A percentile compares a stretch with the other conserved stretches of the same genome.
phyloP scores from a whole-genome alignment of 805 yeast species.

The Wickerhamiella kurtzmanii region DNA sequence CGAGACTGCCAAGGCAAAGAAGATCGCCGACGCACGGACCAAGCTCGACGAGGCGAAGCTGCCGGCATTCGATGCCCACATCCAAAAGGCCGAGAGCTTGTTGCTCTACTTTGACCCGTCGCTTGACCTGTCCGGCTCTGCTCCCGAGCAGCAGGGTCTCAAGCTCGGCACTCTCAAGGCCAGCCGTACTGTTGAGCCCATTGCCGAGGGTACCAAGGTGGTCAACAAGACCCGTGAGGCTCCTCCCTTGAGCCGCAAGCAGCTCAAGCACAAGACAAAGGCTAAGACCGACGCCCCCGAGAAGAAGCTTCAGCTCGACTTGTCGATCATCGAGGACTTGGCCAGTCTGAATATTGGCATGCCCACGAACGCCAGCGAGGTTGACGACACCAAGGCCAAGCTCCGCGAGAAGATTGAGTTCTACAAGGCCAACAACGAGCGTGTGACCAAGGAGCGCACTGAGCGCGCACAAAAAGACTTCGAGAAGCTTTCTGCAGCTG shows the following conservation, averaged over 20 bases:
- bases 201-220: slow-evolving; percentile 52
- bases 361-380: slow-evolving; percentile 65
- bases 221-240: slow-evolving; percentile 44
- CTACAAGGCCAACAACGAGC: slow-evolving; percentile 61
- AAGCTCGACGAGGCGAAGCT: slow-evolving; percentile 53
- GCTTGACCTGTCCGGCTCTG: slow-evolving; percentile 28
- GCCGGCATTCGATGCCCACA: slow-evolving; percentile 78
- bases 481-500: slow-evolving; percentile 39
- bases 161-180: background rate
- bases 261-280: slow-evolving; percentile 29
- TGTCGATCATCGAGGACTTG: slow-evolving; percentile 63
- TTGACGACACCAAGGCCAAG: slow-evolving; percentile 46
- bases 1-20: slow-evolving; percentile 36
- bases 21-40: slow-evolving; percentile 52
- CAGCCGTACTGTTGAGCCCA: slow-evolving; percentile 31
- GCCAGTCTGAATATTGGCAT: slow-evolving; percentile 62
- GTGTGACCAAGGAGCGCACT: slow-evolving; percentile 62
- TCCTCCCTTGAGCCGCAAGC: slow-evolving; percentile 35
- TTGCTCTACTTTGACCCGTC: slow-evolving; percentile 66
- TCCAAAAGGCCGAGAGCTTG: slow-evolving; percentile 59
- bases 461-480: slow-evolving; percentile 67
- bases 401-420: slow-evolving; percentile 61
- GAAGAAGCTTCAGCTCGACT: slow-evolving; percentile 57
- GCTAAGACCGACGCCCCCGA: slow-evolving; percentile 10
- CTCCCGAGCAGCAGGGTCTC: slow-evolving; percentile 13